Evolutionary conservation across 768 basidiomycete species (phyloP).

Genomic region (Pleurotus giganteus): DNA sequence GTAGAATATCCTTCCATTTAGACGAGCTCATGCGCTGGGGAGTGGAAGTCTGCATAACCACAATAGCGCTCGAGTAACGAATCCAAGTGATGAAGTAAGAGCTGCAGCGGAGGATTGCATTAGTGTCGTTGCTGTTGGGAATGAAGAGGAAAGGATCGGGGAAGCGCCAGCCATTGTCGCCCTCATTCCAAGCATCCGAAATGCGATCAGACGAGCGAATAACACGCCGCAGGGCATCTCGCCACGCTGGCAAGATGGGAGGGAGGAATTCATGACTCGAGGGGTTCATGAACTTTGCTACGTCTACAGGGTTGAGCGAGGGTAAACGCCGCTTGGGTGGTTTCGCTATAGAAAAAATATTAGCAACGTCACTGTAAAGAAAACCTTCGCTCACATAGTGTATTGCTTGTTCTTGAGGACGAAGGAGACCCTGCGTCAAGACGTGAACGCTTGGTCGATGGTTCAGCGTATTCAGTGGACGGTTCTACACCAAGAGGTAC

Average conservation of each 20-base stretch:
- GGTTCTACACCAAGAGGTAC: background rate
- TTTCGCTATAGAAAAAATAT: background rate
- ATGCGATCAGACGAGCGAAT: background rate
- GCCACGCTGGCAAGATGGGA: background rate
- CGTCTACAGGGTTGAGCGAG: background rate
- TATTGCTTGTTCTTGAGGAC: too few relatives aligned
- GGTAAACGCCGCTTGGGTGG: background rate
- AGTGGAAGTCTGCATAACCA: too few relatives aligned
- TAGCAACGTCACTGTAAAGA: background rate
- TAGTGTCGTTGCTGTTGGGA: background rate
- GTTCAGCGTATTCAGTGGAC: background rate
- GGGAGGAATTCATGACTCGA: background rate
- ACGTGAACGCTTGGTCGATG: background rate
- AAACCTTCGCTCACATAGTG: too few relatives aligned
- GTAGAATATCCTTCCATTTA: too few relatives aligned
- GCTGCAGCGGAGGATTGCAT: background rate
- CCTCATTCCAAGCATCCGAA: background rate
- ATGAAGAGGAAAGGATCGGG: slow-evolving; percentile 1
- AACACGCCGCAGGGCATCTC: background rate
- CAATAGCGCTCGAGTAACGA: background rate
- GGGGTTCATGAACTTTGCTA: background rate
- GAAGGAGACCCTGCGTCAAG: too few relatives aligned
- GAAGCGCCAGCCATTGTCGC: background rate
- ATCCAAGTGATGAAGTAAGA: background rate
- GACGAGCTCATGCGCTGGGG: too few relatives aligned